These are phyloP conservation scores for Penicillium angulare DNA, from an alignment of 495 filamentous ascomycete species.

Conservation along the genomic window DNA sequence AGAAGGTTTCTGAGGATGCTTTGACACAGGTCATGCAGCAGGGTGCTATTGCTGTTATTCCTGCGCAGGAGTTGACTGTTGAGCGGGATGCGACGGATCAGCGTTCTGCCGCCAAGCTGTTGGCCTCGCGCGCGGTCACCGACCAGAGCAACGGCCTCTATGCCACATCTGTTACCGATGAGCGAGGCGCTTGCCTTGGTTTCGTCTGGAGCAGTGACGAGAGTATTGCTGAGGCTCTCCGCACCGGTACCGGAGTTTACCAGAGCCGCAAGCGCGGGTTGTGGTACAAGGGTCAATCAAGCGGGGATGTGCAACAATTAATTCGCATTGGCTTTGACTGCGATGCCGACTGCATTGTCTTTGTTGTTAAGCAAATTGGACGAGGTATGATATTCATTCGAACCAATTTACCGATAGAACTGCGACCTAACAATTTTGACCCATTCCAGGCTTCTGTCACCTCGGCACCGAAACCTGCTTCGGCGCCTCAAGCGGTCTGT, in stretches of 20 bases:
- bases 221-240: constrained; percentile 81
- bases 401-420: background rate
- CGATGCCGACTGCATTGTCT: constrained; percentile 87
- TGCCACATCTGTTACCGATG: constrained; percentile 85
- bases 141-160: constrained; percentile 83
- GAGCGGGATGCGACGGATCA: constrained; percentile 55
- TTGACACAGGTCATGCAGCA: constrained; percentile 53
- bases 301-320: constrained; percentile 88
- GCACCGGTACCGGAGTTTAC: constrained; percentile 89
- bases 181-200: constrained; percentile 79
- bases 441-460: constrained; percentile 80
- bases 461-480: constrained; percentile 90
- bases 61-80: constrained; percentile 64
- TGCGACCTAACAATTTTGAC: constrained; percentile 19
- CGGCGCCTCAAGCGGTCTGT: constrained; percentile 75
- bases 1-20: constrained; percentile 39
- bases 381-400: constrained; percentile 43
- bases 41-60: constrained; percentile 75
- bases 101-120: constrained; percentile 64
- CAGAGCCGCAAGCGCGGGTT: constrained; percentile 91
- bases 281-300: constrained; percentile 95
- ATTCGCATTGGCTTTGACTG: constrained; percentile 84
- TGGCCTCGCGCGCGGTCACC: constrained; percentile 68
- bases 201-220: constrained; percentile 91
- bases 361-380: constrained; percentile 85